phyloP scores from a whole-genome alignment of 257 asterid genomes.

The Primulina tabacum region DNA sequence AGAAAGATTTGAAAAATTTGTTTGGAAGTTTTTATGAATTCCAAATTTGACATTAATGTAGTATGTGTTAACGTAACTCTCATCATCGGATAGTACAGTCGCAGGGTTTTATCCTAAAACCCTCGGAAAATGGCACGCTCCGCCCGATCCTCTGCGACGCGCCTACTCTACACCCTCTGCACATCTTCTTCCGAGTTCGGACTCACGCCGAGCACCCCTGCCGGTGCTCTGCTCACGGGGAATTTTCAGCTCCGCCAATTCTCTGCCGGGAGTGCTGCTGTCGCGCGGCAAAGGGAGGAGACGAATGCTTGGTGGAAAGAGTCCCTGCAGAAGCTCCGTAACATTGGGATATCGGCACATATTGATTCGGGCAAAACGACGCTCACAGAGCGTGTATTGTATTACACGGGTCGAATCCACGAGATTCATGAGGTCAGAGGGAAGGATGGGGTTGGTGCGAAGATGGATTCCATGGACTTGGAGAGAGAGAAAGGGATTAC shows the following conservation, averaged over 20 bases:
- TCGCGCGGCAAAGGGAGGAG: constrained; percentile 70
- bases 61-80: not conserved
- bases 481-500: constrained; percentile 99
- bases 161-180: constrained; percentile 59
- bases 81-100: not conserved
- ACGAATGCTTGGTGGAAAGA: constrained; percentile 83
- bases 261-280: constrained; percentile 69
- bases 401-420: constrained; percentile 92
- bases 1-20: no score
- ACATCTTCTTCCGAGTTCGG: constrained; percentile 27
- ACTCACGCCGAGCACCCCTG: constrained; percentile 32
- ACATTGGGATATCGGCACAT: constrained; percentile 95
- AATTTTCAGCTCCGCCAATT: constrained; percentile 55
- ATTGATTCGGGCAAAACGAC: constrained; percentile 97
- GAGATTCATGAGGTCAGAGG: constrained; percentile 97
- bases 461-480: constrained; percentile 99
- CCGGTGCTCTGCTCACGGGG: constrained; percentile 52
- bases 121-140: constrained; percentile 57
- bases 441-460: constrained; percentile 96
- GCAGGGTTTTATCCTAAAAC: constrained; percentile 64
- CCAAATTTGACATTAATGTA: not conserved
- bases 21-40: no score
- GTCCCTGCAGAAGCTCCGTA: constrained; percentile 70
- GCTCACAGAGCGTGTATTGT: constrained; percentile 82
- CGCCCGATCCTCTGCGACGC: constrained; percentile 59